Base-by-base conservation (phyloP, 2,329 filamentous ascomycete species). In the Coniochaeta sp. region DNA sequence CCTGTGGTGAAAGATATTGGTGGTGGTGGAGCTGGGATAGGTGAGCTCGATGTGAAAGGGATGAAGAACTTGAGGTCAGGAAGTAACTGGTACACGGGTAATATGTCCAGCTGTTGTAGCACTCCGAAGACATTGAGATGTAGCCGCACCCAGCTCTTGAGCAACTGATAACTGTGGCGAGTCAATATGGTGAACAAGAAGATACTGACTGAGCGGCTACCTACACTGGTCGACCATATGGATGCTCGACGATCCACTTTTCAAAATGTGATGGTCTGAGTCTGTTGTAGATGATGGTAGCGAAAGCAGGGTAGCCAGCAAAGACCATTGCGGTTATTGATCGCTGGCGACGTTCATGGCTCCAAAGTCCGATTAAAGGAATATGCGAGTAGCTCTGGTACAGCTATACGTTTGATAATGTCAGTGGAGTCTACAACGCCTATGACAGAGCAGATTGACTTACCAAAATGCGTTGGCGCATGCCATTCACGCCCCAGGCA, bases 381-480 rank as follows among this genome's bases (percentile, higher is more conserved):
- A 76, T 67, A 14, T 71, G 63, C 1, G 75, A 72, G 46, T 77
- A 79, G 28, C 67, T 65, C 53, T 71, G 72, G 60, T 80, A 82
- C 1, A 82, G 68, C 77, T 81, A 22, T 10, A 22, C 3, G 20
- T 20, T 27, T n/a, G 22, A 22, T 9, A 18, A 9, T 31, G 26
- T 47, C 7, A 47, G 35, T 6, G 10, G 14, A 38, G 24, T 46
- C 14, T 52, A 48, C 42, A 28, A 13, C n/a, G n/a, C n/a, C n/a
- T n/a, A 8, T 24, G 51, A 8, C 52, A 48, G 22, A 16, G 10
- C 12, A 49, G 22, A 14, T 13, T 2, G 6, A 53, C 68, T 45
- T 58, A 81, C 77, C 53, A 82, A 56, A n/a, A 82, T 74, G 8
- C 80, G 72, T 53, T 80, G 74, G 26, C 78, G 69, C 54, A 81